Evolutionary conservation across 257 asterid species (phyloP), one percentile per base, ranked within the genome.

Genomic region (Verbena officinalis): DNA sequence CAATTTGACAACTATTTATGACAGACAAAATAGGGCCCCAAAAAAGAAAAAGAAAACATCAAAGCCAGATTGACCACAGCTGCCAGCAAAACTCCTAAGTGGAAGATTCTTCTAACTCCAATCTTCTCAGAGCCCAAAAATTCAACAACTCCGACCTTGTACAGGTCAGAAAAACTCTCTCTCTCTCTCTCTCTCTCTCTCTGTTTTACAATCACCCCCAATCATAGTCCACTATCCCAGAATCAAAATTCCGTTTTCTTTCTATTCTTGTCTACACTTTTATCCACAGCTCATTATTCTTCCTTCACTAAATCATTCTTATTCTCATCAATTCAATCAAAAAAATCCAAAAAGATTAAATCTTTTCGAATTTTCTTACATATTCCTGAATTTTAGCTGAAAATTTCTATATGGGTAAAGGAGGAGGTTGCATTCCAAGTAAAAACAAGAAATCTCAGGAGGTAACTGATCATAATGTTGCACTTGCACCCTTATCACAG

Each of bases 391-490:
- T 2, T 59, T 57, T 17, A 11, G 19, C 23, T 20, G 22, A 24
- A 48, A 36, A 36, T 36, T 55, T 16, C 24, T 1, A 85, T 1
- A 85, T 85, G 92, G 92, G 92, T 67, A 85, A 82, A 78, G 92
- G 92, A 33, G 86, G 89, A 48, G 92, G 89, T 10, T 85, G 92
- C 69, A 9, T 76, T 4, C 89, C 80, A 5, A 85, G 92, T 68
- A 82, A 85, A 54, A 72, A 53, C 27, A 76, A 70, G 73, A 24
- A 68, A 48, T 30, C 79, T 38, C 4, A 27, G 23, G 78, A 11
- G n/a, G 71, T 63, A 27, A 2, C 33, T 27, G 33, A 27, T 48
- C 13, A 86, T 14, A 31, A 54, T 40, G 60, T 57, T 2, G 73
- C n/a, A n/a, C n/a, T 62, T 33, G 67, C 65, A 36, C 73, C 56